These are phyloP conservation scores for Pythium oligandrum DNA, from an alignment of 352 stramenopile species.

Conservation along the genomic window DNA sequence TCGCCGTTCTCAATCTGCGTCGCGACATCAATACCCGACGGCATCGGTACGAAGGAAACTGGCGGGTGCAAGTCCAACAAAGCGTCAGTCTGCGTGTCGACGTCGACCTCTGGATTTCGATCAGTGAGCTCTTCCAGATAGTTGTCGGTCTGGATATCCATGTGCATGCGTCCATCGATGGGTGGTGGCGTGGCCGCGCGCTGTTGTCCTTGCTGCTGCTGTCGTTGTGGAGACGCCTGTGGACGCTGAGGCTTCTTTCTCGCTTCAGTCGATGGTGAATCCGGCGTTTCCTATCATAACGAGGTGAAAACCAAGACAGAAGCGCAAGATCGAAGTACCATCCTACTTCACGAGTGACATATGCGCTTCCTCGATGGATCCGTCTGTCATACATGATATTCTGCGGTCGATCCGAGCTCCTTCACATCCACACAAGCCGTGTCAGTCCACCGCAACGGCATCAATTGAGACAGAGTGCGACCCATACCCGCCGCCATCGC, in stretches of 20 bases:
- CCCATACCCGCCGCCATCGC: slow-evolving; percentile 22
- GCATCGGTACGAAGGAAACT: slow-evolving; percentile 83
- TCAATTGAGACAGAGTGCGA: no score
- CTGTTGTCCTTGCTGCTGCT: slow-evolving; percentile 29
- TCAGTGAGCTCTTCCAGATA: slow-evolving; percentile 94
- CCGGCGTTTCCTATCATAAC: slow-evolving; percentile 14
- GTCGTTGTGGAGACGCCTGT: slow-evolving; percentile 15
- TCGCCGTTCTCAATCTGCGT: slow-evolving; percentile 93
- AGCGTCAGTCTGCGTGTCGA: slow-evolving; percentile 90
- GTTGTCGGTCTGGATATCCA: slow-evolving; percentile 93
- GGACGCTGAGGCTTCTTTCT: slow-evolving; percentile 17
- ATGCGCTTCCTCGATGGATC: slow-evolving; percentile 93
- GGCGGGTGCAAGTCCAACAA: slow-evolving; percentile 82
- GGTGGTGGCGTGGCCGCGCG: slow-evolving; percentile 78
- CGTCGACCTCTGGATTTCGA: slow-evolving; percentile 80
- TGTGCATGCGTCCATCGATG: slow-evolving; percentile 83
- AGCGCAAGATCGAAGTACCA: slow-evolving; percentile 2
- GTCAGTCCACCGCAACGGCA: no score
- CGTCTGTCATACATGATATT: slow-evolving; percentile 95
- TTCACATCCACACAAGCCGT: no score
- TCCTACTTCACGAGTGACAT: slow-evolving; percentile 61
- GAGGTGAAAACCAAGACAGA: neutral
- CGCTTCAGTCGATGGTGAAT: slow-evolving; percentile 8
- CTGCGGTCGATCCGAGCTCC: slow-evolving; percentile 42
- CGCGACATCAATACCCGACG: slow-evolving; percentile 82